These are phyloP conservation scores for Talaromyces atroroseus DNA, from an alignment of 2,329 filamentous ascomycete species.

Conservation along the genomic window DNA sequence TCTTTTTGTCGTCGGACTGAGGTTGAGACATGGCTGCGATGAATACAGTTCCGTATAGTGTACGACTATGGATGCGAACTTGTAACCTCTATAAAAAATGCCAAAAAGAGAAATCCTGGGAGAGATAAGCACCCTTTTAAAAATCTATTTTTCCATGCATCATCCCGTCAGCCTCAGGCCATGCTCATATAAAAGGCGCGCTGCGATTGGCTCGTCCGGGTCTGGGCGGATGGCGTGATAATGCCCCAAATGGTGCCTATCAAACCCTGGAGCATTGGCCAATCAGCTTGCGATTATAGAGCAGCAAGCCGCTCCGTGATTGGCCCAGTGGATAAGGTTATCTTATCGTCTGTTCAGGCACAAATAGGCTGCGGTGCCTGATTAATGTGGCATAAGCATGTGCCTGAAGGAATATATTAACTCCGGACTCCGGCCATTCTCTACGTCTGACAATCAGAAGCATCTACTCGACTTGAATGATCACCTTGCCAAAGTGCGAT, in stretches of 20 bases:
- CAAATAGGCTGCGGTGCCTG: neutral
- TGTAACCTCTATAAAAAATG: too few species aligned
- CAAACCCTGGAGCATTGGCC: neutral
- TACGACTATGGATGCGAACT: too few species aligned
- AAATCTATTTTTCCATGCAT: neutral
- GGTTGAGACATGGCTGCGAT: constrained; percentile 2
- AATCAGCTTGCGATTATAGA: neutral
- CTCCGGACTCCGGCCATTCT: too few species aligned
- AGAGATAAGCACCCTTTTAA: neutral
- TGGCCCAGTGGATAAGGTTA: neutral
- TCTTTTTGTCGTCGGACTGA: neutral
- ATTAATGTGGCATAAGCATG: too few species aligned
- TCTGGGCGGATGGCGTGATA: neutral
- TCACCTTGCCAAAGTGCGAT: constrained; percentile 19
- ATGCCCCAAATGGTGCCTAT: too few species aligned
- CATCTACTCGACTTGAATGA: neutral
- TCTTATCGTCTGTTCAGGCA: neutral
- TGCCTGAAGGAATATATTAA: too few species aligned
- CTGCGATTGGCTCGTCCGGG: neutral
- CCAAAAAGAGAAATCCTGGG: neutral
- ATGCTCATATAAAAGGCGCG: too few species aligned
- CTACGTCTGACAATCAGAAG: too few species aligned
- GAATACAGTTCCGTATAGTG: neutral
- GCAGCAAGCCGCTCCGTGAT: neutral
- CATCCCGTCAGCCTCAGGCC: too few species aligned